Evolutionary conservation across 1,139 yeast species (phyloP).

Genomic region (Nakaseomyces bracarensis): DNA sequence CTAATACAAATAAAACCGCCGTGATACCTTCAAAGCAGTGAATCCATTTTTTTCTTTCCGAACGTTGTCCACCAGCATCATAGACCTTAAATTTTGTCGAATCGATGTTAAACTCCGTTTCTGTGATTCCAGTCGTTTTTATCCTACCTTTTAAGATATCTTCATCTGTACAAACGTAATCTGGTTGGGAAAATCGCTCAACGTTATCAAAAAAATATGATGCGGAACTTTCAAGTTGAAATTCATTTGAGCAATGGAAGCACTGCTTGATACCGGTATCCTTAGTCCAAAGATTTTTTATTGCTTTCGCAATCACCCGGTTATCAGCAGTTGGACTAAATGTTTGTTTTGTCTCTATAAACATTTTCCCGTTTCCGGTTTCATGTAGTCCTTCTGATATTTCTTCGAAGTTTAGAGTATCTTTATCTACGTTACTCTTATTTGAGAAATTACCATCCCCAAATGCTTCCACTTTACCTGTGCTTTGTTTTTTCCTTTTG

Average conservation of each 20-base stretch:
- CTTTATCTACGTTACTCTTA: conserved; percentile 8
- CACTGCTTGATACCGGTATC: conserved; percentile 63
- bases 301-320: conserved; percentile 57
- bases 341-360: conserved; percentile 12
- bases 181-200: conserved; percentile 50
- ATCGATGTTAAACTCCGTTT: conserved; percentile 67
- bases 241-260: conserved; percentile 58
- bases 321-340: conserved; percentile 11
- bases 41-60: conserved; percentile 92
- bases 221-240: conserved; percentile 77
- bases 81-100: conserved; percentile 63
- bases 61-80: conserved; percentile 97
- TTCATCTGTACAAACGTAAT: conserved; percentile 64
- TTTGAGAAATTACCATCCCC: conserved; percentile 28
- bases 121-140: conserved; percentile 93
- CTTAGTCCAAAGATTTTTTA: conserved; percentile 53
- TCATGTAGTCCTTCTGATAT: conserved; percentile 31
- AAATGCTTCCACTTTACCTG: conserved; percentile 45
- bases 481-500: conserved; percentile 45
- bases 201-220: conserved; percentile 69
- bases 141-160: conserved; percentile 87
- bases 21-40: conserved; percentile 92
- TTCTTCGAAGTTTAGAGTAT: conserved; percentile 24
- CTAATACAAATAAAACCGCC: conserved; percentile 82
- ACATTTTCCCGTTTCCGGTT: conserved; percentile 23